A percentile compares a stretch with the other conserved stretches of the same genome.
phyloP scores from a whole-genome alignment of 768 basidiomycete species.

The Amanita jacksonii region DNA sequence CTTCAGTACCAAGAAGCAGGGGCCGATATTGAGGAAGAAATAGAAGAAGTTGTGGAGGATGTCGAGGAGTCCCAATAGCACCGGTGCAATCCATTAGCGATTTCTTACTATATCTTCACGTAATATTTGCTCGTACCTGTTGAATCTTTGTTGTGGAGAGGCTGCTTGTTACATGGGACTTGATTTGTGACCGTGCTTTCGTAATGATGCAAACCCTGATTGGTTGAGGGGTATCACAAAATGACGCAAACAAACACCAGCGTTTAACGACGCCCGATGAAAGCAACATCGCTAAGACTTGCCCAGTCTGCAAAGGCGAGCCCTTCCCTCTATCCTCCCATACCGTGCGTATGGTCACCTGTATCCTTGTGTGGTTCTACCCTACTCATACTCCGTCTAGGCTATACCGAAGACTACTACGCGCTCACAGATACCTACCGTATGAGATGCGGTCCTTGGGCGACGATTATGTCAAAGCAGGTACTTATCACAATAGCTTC shows the following conservation, averaged over 20 bases:
- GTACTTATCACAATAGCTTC: constrained; percentile 24
- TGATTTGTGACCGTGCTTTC: no score
- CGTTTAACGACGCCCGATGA: no score
- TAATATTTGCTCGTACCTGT: neutral
- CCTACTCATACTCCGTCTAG: constrained; percentile 28
- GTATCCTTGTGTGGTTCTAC: constrained; percentile 4
- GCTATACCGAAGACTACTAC: constrained; percentile 68
- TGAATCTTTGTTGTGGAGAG: no score
- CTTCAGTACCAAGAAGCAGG: constrained; percentile 27
- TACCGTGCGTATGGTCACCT: constrained; percentile 56
- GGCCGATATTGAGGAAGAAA: constrained; percentile 13
- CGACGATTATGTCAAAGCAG: constrained; percentile 78
- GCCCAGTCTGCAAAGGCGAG: no score
- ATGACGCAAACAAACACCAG: no score
- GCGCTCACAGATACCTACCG: constrained; percentile 70
- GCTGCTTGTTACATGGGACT: no score
- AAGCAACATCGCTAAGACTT: no score
- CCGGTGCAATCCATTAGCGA: no score
- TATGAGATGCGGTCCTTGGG: constrained; percentile 77
- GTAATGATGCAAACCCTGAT: no score
- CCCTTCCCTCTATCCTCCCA: constrained; percentile 67
- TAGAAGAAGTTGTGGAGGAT: constrained; percentile 13
- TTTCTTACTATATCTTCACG: neutral
- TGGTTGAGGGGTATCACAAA: no score
- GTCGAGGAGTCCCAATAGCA: constrained; percentile 14